Evolutionary conservation across 352 stramenopile genomes (phyloP), one percentile per base, ranked within the genome.

Genomic region (Hyaloperonospora brassicae): DNA sequence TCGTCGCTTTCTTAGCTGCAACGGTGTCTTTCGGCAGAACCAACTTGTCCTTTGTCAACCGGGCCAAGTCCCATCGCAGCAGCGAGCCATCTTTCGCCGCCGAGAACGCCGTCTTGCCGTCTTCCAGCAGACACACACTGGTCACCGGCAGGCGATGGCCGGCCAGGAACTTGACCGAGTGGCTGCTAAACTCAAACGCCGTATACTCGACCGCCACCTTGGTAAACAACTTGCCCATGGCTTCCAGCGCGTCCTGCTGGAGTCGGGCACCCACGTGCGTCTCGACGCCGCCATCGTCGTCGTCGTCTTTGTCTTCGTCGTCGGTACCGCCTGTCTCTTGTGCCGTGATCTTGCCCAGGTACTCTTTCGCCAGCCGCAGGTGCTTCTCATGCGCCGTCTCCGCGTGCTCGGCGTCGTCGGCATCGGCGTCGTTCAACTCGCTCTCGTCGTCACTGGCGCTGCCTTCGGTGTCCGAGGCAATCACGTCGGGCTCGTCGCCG

Each of bases 21-120:
- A 84, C 69, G 52, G 89, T 79, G 44, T 88, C 78, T 9, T 61
- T 62, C 1, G 83, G 79, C 41, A 93, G 55, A 48, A 59, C 45
- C 24, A 94, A 69, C 17, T 75, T 72, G 36, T 64, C 80, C 61
- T 93, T 93, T 50, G 70, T 82, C 61, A 93, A 60, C 71, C 85
- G 53, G 22, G 89, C 70, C 79, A 93, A 58, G 58, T 87, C 78
- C 90, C 90, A 98, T 21, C 79, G 76, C 55, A 97, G 51, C 39
- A 98, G 78, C 14, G 82, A 86, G 49, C 95, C 94, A 62, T 98
- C 93, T 66, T 98, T 98, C 34, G 84, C 76, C 7, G 82, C 82
- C 24, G 89, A 97, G 64, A 94, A 97, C 17, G 85, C 87, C 1
- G 76, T 93, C 52, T 80, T 75, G 47, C 96, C 88, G 65, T 97